phyloP scores from a whole-genome alignment of 495 filamentous ascomycete species.

The Cudoniella acicularis region DNA sequence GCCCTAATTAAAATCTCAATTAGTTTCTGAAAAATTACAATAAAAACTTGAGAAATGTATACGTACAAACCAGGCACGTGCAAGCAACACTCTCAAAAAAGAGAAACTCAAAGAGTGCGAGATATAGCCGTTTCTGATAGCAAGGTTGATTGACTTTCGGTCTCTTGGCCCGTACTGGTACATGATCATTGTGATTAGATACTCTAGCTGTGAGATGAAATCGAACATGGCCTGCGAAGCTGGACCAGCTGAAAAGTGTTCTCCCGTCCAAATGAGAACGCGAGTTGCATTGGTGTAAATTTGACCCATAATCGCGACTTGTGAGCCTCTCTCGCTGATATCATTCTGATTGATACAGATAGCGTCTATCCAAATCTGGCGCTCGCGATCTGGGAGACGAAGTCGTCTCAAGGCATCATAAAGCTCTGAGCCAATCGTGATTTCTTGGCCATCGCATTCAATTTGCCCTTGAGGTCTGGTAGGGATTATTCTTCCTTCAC shows the following conservation, averaged over 20 bases:
- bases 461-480: not conserved
- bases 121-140: not conserved
- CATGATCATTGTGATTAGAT: not conserved
- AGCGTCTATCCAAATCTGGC: constrained; percentile 40
- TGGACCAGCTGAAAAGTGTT: not conserved
- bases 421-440: not conserved
- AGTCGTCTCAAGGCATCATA: not conserved
- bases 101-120: not conserved
- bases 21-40: no score
- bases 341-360: constrained; percentile 35
- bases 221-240: not conserved
- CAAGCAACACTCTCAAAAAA: not conserved
- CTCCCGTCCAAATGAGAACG: constrained; percentile 24
- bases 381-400: not conserved
- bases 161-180: not conserved
- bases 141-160: not conserved
- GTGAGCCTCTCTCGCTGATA: constrained; percentile 20
- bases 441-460: not conserved
- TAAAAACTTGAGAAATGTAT: not conserved
- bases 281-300: constrained; percentile 22
- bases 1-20: not conserved
- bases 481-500: no score
- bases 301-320: constrained; percentile 28
- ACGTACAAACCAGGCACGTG: not conserved
- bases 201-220: not conserved